Base-by-base conservation (phyloP, 2,329 filamentous ascomycete genomes). In the Trichoderma sp. region DNA sequence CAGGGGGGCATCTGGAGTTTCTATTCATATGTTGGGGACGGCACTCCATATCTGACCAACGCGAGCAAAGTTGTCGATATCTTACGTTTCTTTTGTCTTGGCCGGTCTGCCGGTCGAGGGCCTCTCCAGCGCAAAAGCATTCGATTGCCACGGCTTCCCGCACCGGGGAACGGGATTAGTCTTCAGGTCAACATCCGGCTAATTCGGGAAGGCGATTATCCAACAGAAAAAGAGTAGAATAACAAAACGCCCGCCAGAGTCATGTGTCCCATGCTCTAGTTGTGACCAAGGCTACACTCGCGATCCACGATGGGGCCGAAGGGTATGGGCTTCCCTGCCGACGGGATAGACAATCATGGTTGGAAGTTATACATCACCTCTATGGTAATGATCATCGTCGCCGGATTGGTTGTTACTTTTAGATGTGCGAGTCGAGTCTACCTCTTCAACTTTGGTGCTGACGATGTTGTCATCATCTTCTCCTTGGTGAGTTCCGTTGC, bases 381-480 rank as follows among this genome's bases (percentile, higher is more conserved):
- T 28, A 26, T 76, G 61, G 76, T 82, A 12, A 82, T 83, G 76
- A 80, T 83, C 68, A 75, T 80, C 58, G 20, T 79, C 6, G 79
- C 80, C 2, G 81, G 80, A 3, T 50, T 82, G 13, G 77, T 81
- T 67, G 76, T 83, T 2, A 74, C 74, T 13, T 73, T 81, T 15
- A 77, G 82, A 15, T 74, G 83, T 39, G 79, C 77, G 73, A 79
- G 81, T 39, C 78, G 81, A 36, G 64, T 80, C 15, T 79, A 74
- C 47, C 76, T 78, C n/a, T 78, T 76, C 15, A 79, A 79, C 17
- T 63, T 82, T 30, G 78, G 81, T 30, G 75, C 74, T 77, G 82
- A 84, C 72, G 82, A 84, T 74, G 81, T 78, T 73, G 79, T 79
- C 0, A 80, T 83, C 28, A 72, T 82, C 6, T 36, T 78, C 43